Conservation (phyloP, 2,329 filamentous ascomycete species). For the Phaeosphaeria sp. region DNA sequence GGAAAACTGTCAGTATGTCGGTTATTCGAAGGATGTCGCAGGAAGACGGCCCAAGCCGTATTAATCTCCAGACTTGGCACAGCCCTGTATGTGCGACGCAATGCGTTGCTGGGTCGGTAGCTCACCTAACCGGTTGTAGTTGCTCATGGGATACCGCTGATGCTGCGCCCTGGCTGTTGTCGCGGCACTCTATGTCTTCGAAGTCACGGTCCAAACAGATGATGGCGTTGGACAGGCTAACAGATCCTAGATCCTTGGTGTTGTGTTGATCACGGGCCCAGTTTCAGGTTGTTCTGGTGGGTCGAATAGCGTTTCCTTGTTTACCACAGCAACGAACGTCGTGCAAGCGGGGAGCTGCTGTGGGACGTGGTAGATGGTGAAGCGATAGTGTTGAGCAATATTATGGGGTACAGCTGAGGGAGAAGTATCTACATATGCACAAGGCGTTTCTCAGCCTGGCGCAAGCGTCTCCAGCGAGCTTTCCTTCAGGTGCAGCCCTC, state of each 20-base stretch:
- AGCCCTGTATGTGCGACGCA: slow-evolving; percentile 11
- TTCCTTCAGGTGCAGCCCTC: slow-evolving; percentile 10
- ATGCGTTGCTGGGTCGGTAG: slow-evolving; percentile 17
- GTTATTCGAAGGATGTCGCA: neutral
- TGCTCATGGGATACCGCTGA: slow-evolving; percentile 34
- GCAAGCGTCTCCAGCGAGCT: slow-evolving; percentile 2
- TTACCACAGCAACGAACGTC: slow-evolving; percentile 40
- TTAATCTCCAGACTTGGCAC: slow-evolving; percentile 11
- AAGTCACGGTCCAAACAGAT: slow-evolving; percentile 25
- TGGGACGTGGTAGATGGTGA: neutral
- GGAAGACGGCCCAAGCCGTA: neutral
- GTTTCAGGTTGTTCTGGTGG: slow-evolving; percentile 44
- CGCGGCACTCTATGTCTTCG: slow-evolving; percentile 23
- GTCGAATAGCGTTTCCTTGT: slow-evolving; percentile 29
- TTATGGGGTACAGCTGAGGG: slow-evolving; percentile 7
- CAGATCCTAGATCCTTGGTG: slow-evolving; percentile 11
- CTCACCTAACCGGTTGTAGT: slow-evolving; percentile 48
- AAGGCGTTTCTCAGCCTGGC: slow-evolving; percentile 10
- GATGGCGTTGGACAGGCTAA: slow-evolving; percentile 11
- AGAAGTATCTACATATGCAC: neutral
- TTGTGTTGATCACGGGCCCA: slow-evolving; percentile 27
- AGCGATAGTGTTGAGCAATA: neutral
- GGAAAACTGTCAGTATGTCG: slow-evolving; percentile 19
- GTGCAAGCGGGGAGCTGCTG: slow-evolving; percentile 12
- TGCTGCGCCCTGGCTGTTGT: slow-evolving; percentile 33